phyloP scores from a whole-genome alignment of 176 grass and related monocot genomes.

The Pontederia paniculata region DNA sequence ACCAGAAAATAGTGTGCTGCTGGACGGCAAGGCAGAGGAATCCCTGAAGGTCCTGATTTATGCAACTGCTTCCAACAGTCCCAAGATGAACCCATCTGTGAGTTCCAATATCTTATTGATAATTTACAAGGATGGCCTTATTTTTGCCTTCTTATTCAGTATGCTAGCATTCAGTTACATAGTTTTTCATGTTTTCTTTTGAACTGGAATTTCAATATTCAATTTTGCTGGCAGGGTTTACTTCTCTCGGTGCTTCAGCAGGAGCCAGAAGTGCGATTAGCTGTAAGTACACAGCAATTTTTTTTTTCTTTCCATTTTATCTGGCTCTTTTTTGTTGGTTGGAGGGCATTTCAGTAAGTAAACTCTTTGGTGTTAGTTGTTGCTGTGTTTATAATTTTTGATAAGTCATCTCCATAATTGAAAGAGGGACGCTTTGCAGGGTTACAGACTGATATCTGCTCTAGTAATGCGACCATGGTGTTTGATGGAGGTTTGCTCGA shows the following conservation, averaged over 20 bases:
- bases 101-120: slow-evolving; percentile 12
- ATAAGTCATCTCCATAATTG: neutral
- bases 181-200: neutral
- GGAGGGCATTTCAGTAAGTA: neutral
- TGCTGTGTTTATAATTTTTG: slow-evolving; percentile 4
- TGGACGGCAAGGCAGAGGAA: slow-evolving; percentile 53
- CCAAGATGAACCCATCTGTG: slow-evolving; percentile 73
- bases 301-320: slow-evolving; percentile 2
- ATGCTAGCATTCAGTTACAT: neutral
- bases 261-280: slow-evolving; percentile 66
- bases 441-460: slow-evolving; percentile 57
- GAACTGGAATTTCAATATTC: neutral
- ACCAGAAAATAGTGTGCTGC: slow-evolving; percentile 40
- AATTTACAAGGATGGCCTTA: neutral
- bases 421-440: slow-evolving; percentile 28
- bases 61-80: slow-evolving; percentile 47
- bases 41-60: slow-evolving; percentile 51
- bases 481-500: slow-evolving; percentile 66
- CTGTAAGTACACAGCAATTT: slow-evolving; percentile 49
- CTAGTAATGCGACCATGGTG: slow-evolving; percentile 66
- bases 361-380: no score
- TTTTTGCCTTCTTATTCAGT: neutral
- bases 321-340: neutral
- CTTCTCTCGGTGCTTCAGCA: slow-evolving; percentile 64
- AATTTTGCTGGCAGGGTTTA: slow-evolving; percentile 46